These are phyloP conservation scores for Fusarium setosum DNA, from an alignment of 2,329 filamentous ascomycete species.

Conservation along the genomic window DNA sequence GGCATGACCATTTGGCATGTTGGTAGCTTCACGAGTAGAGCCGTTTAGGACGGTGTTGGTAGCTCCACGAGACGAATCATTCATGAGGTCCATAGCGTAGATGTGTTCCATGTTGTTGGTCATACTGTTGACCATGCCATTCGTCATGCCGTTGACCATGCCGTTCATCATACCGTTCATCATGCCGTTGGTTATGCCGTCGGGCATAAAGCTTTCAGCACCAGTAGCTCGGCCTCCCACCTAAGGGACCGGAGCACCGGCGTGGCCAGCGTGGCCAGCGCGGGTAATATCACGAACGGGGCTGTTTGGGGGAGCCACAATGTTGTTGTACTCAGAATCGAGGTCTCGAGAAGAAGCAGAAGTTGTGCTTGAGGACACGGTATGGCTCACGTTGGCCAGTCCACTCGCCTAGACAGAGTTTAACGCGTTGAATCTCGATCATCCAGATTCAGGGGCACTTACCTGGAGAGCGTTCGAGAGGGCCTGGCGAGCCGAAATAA, in stretches of 20 bases:
- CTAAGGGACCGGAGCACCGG: conserved; percentile 34
- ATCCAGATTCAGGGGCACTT: neutral
- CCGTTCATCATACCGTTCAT: neutral
- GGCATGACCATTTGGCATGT: too few relatives aligned
- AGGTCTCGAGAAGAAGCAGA: neutral
- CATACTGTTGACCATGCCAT: neutral
- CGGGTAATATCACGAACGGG: conserved; percentile 1
- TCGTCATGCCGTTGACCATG: neutral
- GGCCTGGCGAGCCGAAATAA: conserved; percentile 40
- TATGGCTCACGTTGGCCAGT: neutral
- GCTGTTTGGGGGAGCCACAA: conserved; percentile 30
- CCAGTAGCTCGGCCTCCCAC: conserved; percentile 34
- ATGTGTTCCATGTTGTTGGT: too few relatives aligned
- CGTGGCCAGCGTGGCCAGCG: neutral
- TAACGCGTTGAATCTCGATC: neutral
- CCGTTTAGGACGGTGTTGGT: too few relatives aligned
- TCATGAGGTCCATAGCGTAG: too few relatives aligned
- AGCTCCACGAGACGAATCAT: neutral
- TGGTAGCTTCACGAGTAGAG: too few relatives aligned
- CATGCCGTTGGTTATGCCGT: neutral
- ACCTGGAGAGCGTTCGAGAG: conserved; percentile 37
- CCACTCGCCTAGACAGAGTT: conserved; percentile 21
- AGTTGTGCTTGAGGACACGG: neutral
- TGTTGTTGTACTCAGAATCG: neutral
- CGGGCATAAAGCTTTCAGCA: neutral